Base-by-base conservation (phyloP, 2,329 filamentous ascomycete genomes). In the Mariannaea elegans region DNA sequence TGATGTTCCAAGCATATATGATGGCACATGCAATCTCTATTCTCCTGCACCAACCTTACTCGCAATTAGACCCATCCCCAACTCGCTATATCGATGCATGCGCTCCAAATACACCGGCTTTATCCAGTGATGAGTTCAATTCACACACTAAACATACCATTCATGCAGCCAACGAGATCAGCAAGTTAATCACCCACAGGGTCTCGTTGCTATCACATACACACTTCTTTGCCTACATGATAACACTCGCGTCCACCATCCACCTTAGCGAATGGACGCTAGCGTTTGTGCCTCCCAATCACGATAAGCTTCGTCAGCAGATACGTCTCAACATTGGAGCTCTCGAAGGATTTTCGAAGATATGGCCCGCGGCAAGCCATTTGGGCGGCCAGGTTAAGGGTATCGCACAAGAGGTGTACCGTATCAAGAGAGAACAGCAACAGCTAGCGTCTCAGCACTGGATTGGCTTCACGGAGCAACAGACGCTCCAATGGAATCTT, bases 1-100 rank as follows among this genome's bases (percentile, higher is more conserved):
- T 97, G 84, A 88, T 97, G 76, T 97, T 97, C 78, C 92, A 96
- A 74, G 93, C 92, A 1, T 89, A 91, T 64, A 94, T 95, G 87
- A 91, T 96, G 68, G 82, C 79, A 39, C 77, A 86, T 60, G 84
- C 84, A 7, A 85, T 83, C 64, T 83, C 88, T 2, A 92, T 94
- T 67, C 86, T 93, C 67, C 82, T 94, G 9, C 91, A 95, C 72
- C 90, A 93, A 65, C 91, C 91, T 7, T 86, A 90, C 55, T 93
- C 90, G 6, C 90, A 92, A 67, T 82, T 94, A 18, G 89, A 90
- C 73, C 85, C 82, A 18, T 85, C 84, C 39, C 84, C 83, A 4
- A 81, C 83, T 1, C 77, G 81, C 14, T 77, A 81, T 21, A 81
- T 92, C 67, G 90, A 85, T 13, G 88, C 88, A 1, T 92, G 90